Conservation (phyloP, 441 rosid genomes). For the Corymbia calophylla region DNA sequence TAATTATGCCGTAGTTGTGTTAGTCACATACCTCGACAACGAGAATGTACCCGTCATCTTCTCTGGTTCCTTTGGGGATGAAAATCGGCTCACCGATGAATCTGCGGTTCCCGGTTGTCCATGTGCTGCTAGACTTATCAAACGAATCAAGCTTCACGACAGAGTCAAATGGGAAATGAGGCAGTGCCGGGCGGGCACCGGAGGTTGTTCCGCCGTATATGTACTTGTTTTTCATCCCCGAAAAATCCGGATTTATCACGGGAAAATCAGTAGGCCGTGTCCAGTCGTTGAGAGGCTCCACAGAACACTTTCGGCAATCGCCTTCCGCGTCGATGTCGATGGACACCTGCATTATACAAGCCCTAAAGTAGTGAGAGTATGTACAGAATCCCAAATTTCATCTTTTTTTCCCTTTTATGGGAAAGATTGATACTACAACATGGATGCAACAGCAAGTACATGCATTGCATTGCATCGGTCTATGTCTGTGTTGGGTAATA, state of each 20-base stretch:
- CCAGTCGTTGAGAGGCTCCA: conserved; percentile 50
- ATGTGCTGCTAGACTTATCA: conserved; percentile 21
- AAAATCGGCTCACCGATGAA: conserved; percentile 87
- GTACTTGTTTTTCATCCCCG: conserved; percentile 43
- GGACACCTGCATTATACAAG: conserved; percentile 24
- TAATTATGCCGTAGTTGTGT: not conserved
- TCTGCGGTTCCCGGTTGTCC: conserved; percentile 56
- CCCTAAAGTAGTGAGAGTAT: not conserved
- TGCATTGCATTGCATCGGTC: not conserved
- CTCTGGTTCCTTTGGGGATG: conserved; percentile 37
- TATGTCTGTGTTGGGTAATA: not conserved
- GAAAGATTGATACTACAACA: not conserved
- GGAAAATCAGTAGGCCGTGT: conserved; percentile 71
- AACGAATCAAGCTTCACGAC: conserved; percentile 52
- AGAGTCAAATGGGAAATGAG: conserved; percentile 78
- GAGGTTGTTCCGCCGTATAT: conserved; percentile 62
- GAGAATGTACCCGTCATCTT: conserved; percentile 78
- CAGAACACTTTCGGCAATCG: conserved; percentile 28
- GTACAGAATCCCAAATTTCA: not conserved
- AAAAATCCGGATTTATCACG: conserved; percentile 44
- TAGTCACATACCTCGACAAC: conserved; percentile 56
- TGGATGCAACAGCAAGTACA: not conserved
- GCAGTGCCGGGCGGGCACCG: conserved; percentile 54
- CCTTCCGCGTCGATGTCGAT: conserved; percentile 44
- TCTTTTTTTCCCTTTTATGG: not conserved